Evolutionary conservation across 306 rosid species (phyloP).

Genomic region (Carpinus fangiana): DNA sequence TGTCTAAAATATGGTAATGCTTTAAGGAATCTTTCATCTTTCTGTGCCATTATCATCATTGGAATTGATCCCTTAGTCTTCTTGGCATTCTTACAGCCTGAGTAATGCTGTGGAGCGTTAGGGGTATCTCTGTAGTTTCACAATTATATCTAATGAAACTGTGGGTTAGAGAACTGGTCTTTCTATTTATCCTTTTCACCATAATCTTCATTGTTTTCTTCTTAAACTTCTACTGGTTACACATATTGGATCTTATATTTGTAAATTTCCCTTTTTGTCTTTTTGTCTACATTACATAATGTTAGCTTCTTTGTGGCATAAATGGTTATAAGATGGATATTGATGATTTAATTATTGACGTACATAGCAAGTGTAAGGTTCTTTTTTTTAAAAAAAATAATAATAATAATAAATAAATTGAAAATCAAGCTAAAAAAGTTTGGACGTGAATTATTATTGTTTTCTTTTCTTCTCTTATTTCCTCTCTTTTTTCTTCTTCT

Average conservation of each 20-base stretch:
- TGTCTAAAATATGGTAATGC: not conserved
- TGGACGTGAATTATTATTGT: not conserved
- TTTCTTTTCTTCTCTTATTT: not conserved
- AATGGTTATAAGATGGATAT: not conserved
- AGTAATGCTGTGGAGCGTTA: not conserved
- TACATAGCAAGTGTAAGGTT: not conserved
- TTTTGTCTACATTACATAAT: not conserved
- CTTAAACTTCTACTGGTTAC: not conserved
- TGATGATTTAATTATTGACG: not conserved
- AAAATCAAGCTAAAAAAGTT: slow-evolving; percentile 7
- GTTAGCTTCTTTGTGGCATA: not conserved
- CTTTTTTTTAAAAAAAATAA: not conserved
- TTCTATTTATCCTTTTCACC: not conserved
- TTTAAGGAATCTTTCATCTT: not conserved
- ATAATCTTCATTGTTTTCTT: slow-evolving; percentile 8
- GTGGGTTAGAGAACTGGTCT: not conserved
- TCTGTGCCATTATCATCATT: not conserved
- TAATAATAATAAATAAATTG: too few species aligned
- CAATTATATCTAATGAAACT: not conserved
- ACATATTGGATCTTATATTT: too few species aligned
- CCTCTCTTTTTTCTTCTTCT: slow-evolving; percentile 7
- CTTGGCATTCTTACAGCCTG: not conserved
- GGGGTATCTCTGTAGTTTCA: not conserved
- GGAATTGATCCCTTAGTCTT: not conserved
- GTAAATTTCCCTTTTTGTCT: not conserved